Base-by-base conservation (phyloP, 768 basidiomycete genomes). In the Serpula lacrymans region DNA sequence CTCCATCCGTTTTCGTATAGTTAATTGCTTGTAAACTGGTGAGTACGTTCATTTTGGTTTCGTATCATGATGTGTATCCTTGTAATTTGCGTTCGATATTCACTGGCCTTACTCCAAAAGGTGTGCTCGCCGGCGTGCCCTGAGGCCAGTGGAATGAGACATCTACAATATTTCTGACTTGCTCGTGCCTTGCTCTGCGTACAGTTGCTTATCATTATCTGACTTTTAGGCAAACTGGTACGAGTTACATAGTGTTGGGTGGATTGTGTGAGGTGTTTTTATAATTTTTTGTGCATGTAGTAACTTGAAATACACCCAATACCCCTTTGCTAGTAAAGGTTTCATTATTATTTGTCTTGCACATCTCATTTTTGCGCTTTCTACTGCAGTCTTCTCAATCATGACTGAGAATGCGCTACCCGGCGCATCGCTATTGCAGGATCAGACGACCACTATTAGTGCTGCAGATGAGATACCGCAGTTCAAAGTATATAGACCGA, bases 51-150 rank as follows among this genome's bases (percentile, higher is more conserved):
- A 18, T 16, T 27, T 50, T 18, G 20, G 8, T 35, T 43, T 43
- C 31, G 38, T 23, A 43, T 52, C 63, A 75, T 67, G 72, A 86
- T 87, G 83, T 51, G n/a, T 70, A 64, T 62, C 68, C 50, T 71
- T 67, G 86, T 88, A 88, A 88, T 88, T 88, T 88, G 86, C 86
- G 86, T 88, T 88, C 84, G 86, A 88, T 64, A 56, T 65, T 59
- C 69, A 59, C 63, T 60, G 57, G 59, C 68, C 70, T 68, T 70
- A 72, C 52, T 67, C 73, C 77, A 83, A 85, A 87, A 75, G 84
- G 78, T 65, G 67, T 71, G 76, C 80, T 71, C 70, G 86, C 86
- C 85, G 68, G 82, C 76, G 58, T 68, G 65, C 71, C 77, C 83
- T 84, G 84, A 72, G 76, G 70, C 52, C 55, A 62, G 62, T 69